Base-by-base conservation (phyloP, 192 early-diverging fungal species). In the Haplosporangium gracile region DNA sequence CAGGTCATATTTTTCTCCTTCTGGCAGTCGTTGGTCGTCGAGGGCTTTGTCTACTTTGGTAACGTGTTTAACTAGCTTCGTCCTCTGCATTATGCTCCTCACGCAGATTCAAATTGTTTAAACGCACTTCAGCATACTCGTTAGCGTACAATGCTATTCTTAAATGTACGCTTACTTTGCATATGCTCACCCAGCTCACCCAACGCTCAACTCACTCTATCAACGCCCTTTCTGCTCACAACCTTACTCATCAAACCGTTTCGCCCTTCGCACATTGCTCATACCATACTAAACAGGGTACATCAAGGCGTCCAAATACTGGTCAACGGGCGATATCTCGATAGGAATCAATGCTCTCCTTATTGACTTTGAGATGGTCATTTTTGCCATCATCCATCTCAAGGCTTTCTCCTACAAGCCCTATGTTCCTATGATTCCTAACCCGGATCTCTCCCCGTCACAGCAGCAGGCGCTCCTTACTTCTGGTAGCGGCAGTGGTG, bases 1-100 rank as follows among this genome's bases (percentile, higher is more conserved):
- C 70, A 85, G 82, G 85, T 88, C 63, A 69, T 88, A n/a, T 88
- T 88, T 68, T 88, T 88, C 70, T 88, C 81, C 18, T 88, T 88
- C 74, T 88, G 87, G 87, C 87, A 88, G 42, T 71, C 74, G 40
- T 72, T 82, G 24, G 49, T 77, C 36, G 43, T 88, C 40, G 81
- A 83, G 42, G 87, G 81, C 24, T 60, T 88, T 8, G 87, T 88
- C 24, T 88, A 80, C 71, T 88, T 77, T 83, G 79, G 85, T 86
- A 86, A 78, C 60, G 60, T 65, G 60, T 65, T 65, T 65, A 65
- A 2, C 26, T 16, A 24, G 60, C 60, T 15, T 22, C 5, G 20
- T 65, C 29, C 60, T 2, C 32, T 65, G 10, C 29, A 60, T 65
- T 32, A 29, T 65, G 26, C 55, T 32, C 60, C 60, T 29, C 39